Conservation (phyloP, 1,284 basidiomycete species). For the Malassezia brasiliensis region DNA sequence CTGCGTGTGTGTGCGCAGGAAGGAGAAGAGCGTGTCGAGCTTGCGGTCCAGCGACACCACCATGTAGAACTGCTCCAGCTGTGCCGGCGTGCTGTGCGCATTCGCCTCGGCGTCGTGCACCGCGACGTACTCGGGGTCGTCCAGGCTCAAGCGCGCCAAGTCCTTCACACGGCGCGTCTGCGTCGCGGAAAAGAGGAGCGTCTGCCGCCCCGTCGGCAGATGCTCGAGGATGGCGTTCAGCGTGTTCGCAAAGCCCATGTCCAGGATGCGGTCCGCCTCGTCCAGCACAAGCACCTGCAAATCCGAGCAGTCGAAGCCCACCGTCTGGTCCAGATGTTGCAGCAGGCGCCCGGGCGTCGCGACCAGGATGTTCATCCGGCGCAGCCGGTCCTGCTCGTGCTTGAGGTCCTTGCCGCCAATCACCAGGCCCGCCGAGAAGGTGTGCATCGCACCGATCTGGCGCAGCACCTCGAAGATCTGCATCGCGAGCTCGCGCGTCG, state of each 20-base stretch:
- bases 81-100: slow-evolving; percentile 59
- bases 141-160: slow-evolving; percentile 78
- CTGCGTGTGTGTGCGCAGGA: slow-evolving; percentile 87
- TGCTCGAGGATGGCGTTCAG: slow-evolving; percentile 82
- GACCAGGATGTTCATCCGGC: slow-evolving; percentile 92
- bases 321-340: slow-evolving; percentile 96
- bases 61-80: slow-evolving; percentile 82
- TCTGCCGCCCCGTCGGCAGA: slow-evolving; percentile 59
- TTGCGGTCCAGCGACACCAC: slow-evolving; percentile 75
- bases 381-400: slow-evolving; percentile 68
- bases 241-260: slow-evolving; percentile 87
- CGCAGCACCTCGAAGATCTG: slow-evolving; percentile 94
- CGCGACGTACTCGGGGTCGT: slow-evolving; percentile 68
- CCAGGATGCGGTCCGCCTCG: slow-evolving; percentile 90
- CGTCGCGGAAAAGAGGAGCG: slow-evolving; percentile 89
- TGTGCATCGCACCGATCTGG: slow-evolving; percentile 79
- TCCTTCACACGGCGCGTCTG: slow-evolving; percentile 84
- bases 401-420: slow-evolving; percentile 95
- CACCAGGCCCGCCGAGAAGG: slow-evolving; percentile 85
- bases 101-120: slow-evolving; percentile 47
- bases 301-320: slow-evolving; percentile 83
- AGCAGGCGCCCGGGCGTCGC: slow-evolving; percentile 88
- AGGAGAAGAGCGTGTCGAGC: slow-evolving; percentile 83
- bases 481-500: slow-evolving; percentile 87
- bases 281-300: slow-evolving; percentile 90